These are phyloP conservation scores for Rhododendron simsii DNA, from an alignment of 148 eudicot genomes.

Conservation along the genomic window DNA sequence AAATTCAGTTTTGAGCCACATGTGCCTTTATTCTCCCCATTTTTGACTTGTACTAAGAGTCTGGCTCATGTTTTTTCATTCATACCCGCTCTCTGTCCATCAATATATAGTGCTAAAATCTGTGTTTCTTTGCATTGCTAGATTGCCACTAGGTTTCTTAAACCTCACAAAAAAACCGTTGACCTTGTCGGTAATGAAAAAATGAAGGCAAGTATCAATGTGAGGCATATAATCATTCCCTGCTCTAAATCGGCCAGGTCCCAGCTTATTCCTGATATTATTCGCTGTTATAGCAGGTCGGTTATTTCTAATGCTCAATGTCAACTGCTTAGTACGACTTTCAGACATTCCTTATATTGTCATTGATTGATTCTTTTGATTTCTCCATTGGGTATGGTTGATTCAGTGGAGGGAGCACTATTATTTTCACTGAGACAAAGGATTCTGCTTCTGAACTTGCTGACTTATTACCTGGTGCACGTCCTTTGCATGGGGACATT, in stretches of 20 bases:
- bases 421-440: constrained; percentile 84
- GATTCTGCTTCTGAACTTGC: constrained; percentile 72
- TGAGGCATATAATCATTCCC: constrained; percentile 86
- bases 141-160: constrained; percentile 75
- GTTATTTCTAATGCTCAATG: constrained; percentile 10
- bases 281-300: constrained; percentile 82
- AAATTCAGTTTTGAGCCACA: neutral
- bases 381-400: constrained; percentile 3
- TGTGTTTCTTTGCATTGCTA: constrained; percentile 14
- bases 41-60: neutral
- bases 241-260: constrained; percentile 74
- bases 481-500: constrained; percentile 91
- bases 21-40: neutral
- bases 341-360: neutral
- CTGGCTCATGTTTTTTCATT: neutral
- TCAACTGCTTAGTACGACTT: neutral
- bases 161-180: constrained; percentile 64
- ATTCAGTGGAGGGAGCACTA: constrained; percentile 79
- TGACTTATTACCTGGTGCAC: constrained; percentile 73
- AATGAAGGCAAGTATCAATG: constrained; percentile 90
- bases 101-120: neutral
- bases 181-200: constrained; percentile 95
- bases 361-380: constrained; percentile 1
- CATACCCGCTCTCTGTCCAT: neutral
- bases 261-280: constrained; percentile 89